A percentile compares a stretch with the other conserved stretches of the same genome.
phyloP scores from a whole-genome alignment of 2,329 filamentous ascomycete species.

The Aspergillus novofumigatus region DNA sequence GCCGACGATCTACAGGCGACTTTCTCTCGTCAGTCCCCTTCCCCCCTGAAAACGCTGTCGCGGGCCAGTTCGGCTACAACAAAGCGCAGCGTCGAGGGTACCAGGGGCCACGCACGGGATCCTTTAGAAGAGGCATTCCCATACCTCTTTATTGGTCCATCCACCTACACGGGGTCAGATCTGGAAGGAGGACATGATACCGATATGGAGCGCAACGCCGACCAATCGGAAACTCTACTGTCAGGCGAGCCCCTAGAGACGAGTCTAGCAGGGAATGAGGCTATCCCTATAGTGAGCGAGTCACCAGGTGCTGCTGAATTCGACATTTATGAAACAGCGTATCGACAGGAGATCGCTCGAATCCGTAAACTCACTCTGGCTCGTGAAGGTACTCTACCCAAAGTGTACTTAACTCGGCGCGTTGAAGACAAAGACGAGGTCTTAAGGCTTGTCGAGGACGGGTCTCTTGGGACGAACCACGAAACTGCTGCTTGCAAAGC shows the following conservation, averaged over 20 bases:
- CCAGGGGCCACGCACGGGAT: slow-evolving; percentile 60
- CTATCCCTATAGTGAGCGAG: slow-evolving; percentile 62
- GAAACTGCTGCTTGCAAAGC: not conserved
- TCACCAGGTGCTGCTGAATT: slow-evolving; percentile 80
- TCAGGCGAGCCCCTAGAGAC: slow-evolving; percentile 33
- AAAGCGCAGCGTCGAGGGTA: slow-evolving; percentile 43
- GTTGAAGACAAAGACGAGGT: slow-evolving; percentile 43
- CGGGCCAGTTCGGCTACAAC: slow-evolving; percentile 29
- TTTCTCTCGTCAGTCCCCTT: slow-evolving; percentile 25
- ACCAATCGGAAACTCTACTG: slow-evolving; percentile 30
- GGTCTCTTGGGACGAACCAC: slow-evolving; percentile 8
- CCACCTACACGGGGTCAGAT: slow-evolving; percentile 37
- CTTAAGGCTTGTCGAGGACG: slow-evolving; percentile 28
- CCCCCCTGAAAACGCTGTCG: slow-evolving; percentile 24
- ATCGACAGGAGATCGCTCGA: slow-evolving; percentile 72
- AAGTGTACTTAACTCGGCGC: slow-evolving; percentile 54
- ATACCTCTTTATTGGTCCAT: slow-evolving; percentile 72
- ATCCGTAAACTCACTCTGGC: slow-evolving; percentile 52
- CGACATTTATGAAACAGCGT: slow-evolving; percentile 84
- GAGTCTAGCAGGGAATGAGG: slow-evolving; percentile 4
- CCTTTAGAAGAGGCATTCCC: slow-evolving; percentile 61
- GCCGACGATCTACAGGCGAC: slow-evolving; percentile 14
- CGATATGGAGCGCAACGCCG: slow-evolving; percentile 14
- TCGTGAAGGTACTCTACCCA: slow-evolving; percentile 44
- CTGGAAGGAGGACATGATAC: slow-evolving; percentile 11